These are phyloP conservation scores for Platanthera guangdongensis DNA, from an alignment of 106 monocot species.

Conservation along the genomic window DNA sequence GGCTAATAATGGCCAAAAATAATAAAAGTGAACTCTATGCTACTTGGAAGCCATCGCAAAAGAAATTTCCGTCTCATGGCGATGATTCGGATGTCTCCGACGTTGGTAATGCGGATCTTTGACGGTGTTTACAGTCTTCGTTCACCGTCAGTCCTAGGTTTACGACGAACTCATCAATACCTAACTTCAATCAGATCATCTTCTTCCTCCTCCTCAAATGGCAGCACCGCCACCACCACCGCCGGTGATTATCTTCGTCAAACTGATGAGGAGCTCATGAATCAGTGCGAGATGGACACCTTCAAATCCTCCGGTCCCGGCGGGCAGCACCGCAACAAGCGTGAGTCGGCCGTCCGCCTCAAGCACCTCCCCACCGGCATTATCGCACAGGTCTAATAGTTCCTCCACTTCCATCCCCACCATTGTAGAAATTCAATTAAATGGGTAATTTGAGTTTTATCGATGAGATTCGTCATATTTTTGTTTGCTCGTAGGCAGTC, in stretches of 20 bases:
- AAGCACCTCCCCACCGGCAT: slow-evolving; percentile 83
- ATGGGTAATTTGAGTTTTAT: background rate
- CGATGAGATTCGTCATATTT: background rate
- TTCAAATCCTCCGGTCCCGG: slow-evolving; percentile 91
- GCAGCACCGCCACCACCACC: background rate
- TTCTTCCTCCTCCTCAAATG: background rate
- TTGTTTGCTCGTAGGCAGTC: slow-evolving; percentile 41
- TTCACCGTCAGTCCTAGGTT: background rate
- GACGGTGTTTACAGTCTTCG: background rate
- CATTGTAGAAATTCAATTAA: background rate
- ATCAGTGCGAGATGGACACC: slow-evolving; percentile 84
- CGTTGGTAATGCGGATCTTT: background rate
- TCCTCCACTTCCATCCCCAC: background rate
- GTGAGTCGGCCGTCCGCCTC: slow-evolving; percentile 86
- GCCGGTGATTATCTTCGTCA: slow-evolving; percentile 14
- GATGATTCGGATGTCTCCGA: background rate
- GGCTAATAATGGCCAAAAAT: too few relatives aligned
- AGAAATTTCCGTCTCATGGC: background rate
- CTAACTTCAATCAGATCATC: background rate
- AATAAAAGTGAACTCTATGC: too few relatives aligned
- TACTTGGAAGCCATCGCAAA: too few relatives aligned
- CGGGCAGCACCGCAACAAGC: slow-evolving; percentile 98
- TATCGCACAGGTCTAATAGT: slow-evolving; percentile 54
- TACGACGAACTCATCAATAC: background rate
- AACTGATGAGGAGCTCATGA: slow-evolving; percentile 79